Conservation (phyloP, 2,329 filamentous ascomycete species). For the Clarireedia monteithiana region DNA sequence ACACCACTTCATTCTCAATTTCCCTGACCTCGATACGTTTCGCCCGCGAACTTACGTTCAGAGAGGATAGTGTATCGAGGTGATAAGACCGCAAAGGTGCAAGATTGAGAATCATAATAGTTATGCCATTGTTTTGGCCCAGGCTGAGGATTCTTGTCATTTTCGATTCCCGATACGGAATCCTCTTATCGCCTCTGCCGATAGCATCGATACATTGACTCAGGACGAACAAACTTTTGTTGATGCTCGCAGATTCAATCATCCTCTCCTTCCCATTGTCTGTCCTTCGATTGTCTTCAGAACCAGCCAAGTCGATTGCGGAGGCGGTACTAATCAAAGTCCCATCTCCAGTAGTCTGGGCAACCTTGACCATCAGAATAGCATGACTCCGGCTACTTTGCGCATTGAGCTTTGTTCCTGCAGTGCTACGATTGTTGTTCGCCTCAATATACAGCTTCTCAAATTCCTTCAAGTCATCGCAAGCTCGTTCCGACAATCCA, state of each 20-base stretch:
- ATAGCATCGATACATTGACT: constrained; percentile 96
- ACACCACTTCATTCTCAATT: constrained; percentile 90
- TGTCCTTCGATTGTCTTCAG: constrained; percentile 89
- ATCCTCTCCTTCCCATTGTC: constrained; percentile 89
- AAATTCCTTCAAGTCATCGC: constrained; percentile 81
- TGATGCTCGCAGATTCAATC: constrained; percentile 94
- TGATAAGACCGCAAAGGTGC: constrained; percentile 90
- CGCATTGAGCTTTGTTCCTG: constrained; percentile 85
- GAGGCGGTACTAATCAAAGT: constrained; percentile 75
- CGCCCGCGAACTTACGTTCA: constrained; percentile 91
- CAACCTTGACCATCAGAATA: constrained; percentile 83
- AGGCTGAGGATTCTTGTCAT: constrained; percentile 92
- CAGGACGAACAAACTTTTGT: constrained; percentile 91
- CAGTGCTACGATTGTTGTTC: constrained; percentile 83
- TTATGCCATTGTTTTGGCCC: constrained; percentile 91
- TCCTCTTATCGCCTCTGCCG: constrained; percentile 62
- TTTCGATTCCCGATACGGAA: constrained; percentile 86
- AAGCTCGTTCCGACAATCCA: constrained; percentile 74
- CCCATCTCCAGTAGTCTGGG: constrained; percentile 62
- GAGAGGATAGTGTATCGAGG: constrained; percentile 82
- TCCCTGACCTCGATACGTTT: constrained; percentile 96
- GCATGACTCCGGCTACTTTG: constrained; percentile 87
- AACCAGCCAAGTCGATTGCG: constrained; percentile 90
- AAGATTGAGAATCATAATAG: constrained; percentile 93
- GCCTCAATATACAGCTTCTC: constrained; percentile 85